These are phyloP conservation scores for Colletotrichum sojae DNA, from an alignment of 2,329 filamentous ascomycete genomes.

Conservation along the genomic window DNA sequence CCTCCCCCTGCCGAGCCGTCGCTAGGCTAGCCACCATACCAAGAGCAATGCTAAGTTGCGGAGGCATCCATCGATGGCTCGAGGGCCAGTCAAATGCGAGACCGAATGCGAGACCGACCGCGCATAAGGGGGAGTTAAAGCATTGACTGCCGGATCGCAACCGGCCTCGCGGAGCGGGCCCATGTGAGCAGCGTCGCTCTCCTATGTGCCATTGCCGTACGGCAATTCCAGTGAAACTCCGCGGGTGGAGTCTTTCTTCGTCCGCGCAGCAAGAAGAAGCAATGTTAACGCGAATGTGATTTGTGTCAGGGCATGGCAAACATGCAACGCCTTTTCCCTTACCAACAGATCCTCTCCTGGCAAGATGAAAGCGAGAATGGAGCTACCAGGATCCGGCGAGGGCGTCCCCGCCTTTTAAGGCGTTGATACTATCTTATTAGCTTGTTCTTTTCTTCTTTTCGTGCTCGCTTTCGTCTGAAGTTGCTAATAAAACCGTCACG, in stretches of 20 bases:
- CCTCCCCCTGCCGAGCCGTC: not conserved
- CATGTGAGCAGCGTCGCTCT: not conserved
- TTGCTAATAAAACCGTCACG: conserved; percentile 13
- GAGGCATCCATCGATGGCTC: not conserved
- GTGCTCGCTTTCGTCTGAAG: conserved; percentile 27
- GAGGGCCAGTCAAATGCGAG: conserved; percentile 4
- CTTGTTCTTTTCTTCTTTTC: not conserved
- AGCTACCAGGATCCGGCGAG: not conserved
- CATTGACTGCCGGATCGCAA: conserved; percentile 7
- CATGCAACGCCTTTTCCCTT: no score
- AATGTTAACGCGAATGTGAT: not conserved
- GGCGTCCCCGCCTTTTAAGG: conserved; percentile 19
- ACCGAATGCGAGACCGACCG: conserved; percentile 30
- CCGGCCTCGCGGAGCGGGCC: not conserved
- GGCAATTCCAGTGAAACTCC: conserved; percentile 4
- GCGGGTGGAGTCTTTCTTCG: conserved; percentile 3
- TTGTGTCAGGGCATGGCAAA: not conserved
- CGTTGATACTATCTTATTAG: conserved; percentile 10
- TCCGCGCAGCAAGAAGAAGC: not conserved
- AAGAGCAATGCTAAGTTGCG: not conserved
- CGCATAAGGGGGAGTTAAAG: not conserved
- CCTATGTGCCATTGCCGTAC: not conserved
- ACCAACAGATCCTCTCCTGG: not conserved
- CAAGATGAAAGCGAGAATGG: not conserved
- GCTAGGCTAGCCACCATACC: not conserved